Percentiles rank a stretch among this genome's conserved stretches.
These are phyloP conservation scores for Emergomyces pasteurianus DNA, from an alignment of 2,329 filamentous ascomycete species.

Conservation along the genomic window DNA sequence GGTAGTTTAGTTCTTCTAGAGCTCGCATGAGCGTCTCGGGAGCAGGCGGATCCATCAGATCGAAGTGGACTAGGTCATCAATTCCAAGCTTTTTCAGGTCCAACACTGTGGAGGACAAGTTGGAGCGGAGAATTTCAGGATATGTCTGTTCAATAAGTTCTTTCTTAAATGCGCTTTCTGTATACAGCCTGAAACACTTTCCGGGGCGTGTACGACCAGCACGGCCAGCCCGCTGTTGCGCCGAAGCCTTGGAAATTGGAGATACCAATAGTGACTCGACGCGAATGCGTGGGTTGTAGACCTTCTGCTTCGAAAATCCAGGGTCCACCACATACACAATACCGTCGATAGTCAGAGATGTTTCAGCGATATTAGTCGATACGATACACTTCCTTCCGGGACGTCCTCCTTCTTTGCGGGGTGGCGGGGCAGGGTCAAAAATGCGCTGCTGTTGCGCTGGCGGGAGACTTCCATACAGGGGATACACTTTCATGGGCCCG, in stretches of 20 bases:
- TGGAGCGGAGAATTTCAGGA: constrained; percentile 88
- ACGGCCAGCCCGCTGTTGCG: constrained; percentile 95
- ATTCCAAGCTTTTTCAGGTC: constrained; percentile 96
- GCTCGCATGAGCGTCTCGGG: constrained; percentile 98
- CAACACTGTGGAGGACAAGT: constrained; percentile 85
- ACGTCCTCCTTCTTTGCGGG: constrained; percentile 61
- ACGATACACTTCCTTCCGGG: constrained; percentile 92
- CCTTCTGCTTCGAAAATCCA: constrained; percentile 98
- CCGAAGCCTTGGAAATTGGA: constrained; percentile 93
- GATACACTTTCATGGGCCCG: constrained; percentile 80
- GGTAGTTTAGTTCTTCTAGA: constrained; percentile 91
- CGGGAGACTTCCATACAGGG: constrained; percentile 85
- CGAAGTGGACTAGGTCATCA: constrained; percentile 92
- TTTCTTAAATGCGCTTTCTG: constrained; percentile 90
- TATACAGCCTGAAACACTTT: constrained; percentile 97
- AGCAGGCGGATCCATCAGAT: constrained; percentile 95
- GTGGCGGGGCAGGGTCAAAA: constrained; percentile 74
- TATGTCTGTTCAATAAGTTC: constrained; percentile 97
- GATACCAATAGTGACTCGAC: constrained; percentile 97
- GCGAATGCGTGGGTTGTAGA: constrained; percentile 93
- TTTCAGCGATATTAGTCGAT: constrained; percentile 96
- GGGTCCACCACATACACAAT: constrained; percentile 99
- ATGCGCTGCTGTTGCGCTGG: constrained; percentile 90
- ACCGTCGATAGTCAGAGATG: constrained; percentile 91
- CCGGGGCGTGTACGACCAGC: constrained; percentile 95